phyloP scores from a whole-genome alignment of 495 filamentous ascomycete genomes.

The Amniculicola lignicola region DNA sequence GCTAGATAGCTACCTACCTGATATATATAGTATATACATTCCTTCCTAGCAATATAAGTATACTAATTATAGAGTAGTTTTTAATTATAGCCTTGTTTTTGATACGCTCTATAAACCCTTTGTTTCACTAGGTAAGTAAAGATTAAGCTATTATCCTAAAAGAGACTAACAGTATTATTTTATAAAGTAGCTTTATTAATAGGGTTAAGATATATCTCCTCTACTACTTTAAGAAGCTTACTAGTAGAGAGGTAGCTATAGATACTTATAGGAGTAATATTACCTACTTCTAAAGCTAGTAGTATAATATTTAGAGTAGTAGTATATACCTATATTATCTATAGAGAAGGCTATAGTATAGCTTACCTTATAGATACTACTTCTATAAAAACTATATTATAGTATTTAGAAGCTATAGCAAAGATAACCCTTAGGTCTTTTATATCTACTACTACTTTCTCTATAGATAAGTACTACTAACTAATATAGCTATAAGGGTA shows the following conservation, averaged over 20 bases:
- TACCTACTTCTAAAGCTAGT: background rate
- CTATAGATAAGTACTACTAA: conserved; percentile 17
- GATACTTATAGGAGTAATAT: background rate
- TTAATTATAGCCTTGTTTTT: background rate
- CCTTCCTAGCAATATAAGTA: conserved; percentile 18
- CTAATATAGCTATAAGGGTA: conserved; percentile 20
- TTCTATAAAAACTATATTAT: conserved; percentile 10
- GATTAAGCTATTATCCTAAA: background rate
- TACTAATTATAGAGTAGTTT: conserved; percentile 24
- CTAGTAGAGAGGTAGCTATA: too few species aligned
- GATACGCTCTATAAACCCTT: background rate
- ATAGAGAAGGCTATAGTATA: background rate
- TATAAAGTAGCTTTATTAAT: conserved; percentile 15
- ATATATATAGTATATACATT: conserved; percentile 6
- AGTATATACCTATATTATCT: background rate
- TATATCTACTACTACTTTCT: conserved; percentile 25
- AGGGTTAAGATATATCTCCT: conserved; percentile 2
- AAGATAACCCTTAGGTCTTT: conserved; percentile 27
- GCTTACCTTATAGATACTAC: background rate
- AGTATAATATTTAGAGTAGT: conserved; percentile 1
- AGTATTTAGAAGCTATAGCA: conserved; percentile 2
- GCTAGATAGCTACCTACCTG: conserved; percentile 16
- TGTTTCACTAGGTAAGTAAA: background rate
- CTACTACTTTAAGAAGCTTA: too few species aligned
- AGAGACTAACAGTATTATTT: conserved; percentile 5